Conservation (phyloP, 2,329 filamentous ascomycete genomes). For the Helotiales sp. region DNA sequence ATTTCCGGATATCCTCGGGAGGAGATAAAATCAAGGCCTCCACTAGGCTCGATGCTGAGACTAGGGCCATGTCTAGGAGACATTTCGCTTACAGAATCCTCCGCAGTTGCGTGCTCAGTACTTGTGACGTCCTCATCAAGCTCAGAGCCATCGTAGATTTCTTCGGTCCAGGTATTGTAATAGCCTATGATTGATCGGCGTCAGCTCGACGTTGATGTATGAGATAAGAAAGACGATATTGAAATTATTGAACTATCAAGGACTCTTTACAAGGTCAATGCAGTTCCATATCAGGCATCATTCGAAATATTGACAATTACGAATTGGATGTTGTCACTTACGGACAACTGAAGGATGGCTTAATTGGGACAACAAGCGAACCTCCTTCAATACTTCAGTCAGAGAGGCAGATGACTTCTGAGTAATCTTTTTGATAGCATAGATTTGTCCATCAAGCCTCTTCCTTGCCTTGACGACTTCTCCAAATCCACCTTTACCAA, state of each 20-base stretch:
- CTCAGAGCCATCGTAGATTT: slow-evolving; percentile 54
- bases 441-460: slow-evolving; percentile 89
- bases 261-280: not conserved
- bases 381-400: slow-evolving; percentile 80
- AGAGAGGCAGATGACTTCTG: slow-evolving; percentile 77
- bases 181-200: slow-evolving; percentile 56
- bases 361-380: slow-evolving; percentile 84
- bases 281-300: not conserved
- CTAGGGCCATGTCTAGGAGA: slow-evolving; percentile 29
- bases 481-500: slow-evolving; percentile 93
- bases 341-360: slow-evolving; percentile 73
- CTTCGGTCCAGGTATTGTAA: slow-evolving; percentile 93
- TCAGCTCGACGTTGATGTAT: not conserved
- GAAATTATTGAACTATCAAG: no score
- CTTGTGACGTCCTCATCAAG: slow-evolving; percentile 56
- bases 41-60: slow-evolving; percentile 49
- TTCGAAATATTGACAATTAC: not conserved
- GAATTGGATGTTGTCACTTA: slow-evolving; percentile 25
- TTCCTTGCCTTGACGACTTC: slow-evolving; percentile 95
- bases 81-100: slow-evolving; percentile 27
- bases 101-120: slow-evolving; percentile 41
- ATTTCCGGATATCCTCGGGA: slow-evolving; percentile 76
- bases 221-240: not conserved
- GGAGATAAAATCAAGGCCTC: slow-evolving; percentile 90
- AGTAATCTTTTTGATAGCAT: slow-evolving; percentile 95